Conservation (phyloP, 148 eudicot genomes). For the Silene latifolia region DNA sequence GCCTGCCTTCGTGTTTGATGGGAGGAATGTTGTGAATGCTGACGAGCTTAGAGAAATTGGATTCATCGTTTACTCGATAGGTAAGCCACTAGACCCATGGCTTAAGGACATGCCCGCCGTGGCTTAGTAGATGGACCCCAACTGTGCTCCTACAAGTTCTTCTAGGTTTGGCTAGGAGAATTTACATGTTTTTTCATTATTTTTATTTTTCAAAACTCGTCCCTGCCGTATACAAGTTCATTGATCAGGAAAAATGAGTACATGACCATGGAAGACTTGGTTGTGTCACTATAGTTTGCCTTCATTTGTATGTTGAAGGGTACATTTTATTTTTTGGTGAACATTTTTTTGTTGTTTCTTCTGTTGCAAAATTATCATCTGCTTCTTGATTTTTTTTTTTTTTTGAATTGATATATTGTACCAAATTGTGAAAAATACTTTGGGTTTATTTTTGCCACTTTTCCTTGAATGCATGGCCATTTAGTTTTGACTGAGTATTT, state of each 20-base stretch:
- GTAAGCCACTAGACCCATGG: constrained; percentile 82
- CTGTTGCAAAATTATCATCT: too few species aligned
- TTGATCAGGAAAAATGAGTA: constrained; percentile 4
- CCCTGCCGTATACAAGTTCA: background rate
- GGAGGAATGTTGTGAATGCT: constrained; percentile 53
- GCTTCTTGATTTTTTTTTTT: background rate
- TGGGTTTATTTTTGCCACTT: background rate
- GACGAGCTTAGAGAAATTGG: constrained; percentile 59
- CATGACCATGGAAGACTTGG: constrained; percentile 7
- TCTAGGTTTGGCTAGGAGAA: background rate
- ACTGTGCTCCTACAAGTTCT: background rate
- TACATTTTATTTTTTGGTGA: too few species aligned
- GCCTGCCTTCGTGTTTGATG: constrained; percentile 78
- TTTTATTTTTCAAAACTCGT: too few species aligned
- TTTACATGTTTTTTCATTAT: constrained; percentile 1
- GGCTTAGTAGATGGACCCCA: constrained; percentile 24
- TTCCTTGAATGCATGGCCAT: too few species aligned
- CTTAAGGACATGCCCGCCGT: constrained; percentile 72
- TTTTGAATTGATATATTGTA: background rate
- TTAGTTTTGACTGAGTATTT: too few species aligned
- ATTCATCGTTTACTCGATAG: constrained; percentile 73
- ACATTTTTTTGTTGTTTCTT: too few species aligned
- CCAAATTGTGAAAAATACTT: background rate
- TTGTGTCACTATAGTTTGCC: constrained; percentile 1
- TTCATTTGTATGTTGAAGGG: too few species aligned